Base-by-base conservation (phyloP, 495 filamentous ascomycete genomes). In the Penicillium taxi region DNA sequence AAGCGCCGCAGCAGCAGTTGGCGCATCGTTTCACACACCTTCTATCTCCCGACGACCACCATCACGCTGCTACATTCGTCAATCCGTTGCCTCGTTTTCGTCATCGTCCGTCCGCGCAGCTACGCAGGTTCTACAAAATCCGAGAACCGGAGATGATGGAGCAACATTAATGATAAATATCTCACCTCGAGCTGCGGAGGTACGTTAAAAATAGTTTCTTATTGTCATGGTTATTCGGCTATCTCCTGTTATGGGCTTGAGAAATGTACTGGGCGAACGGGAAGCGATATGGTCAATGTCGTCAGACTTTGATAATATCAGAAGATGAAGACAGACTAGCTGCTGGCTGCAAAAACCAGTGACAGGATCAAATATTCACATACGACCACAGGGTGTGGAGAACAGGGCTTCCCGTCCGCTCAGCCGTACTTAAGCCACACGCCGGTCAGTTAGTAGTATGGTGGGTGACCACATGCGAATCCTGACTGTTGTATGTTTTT, bases 121-220 rank as follows among this genome's bases (percentile, higher is more conserved):
- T 17, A 51, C 59, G 21, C 55, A 56, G 39, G 52, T 64, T 11
- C 27, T 44, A 31, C 61, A 63, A 34, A 67, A 67, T 21, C 61
- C 61, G 41, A 53, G 58, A 43, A 48, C 52, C 34, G 53, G 55
- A 47, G 83, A 88, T 6, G 74, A 86, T 26, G 89, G 89, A n/a
- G 81, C 87, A 25, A 68, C 81, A 25, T 84, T 94, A 76, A 66
- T 63, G 48, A 69, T 96, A 18, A 74, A 77, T 35, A 89, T 96
- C 35, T 91, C 87, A 1, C 73, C 79, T 12, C 73, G 88, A 26
- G 91, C 91, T 16, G 73, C 83, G 20, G 75, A 82, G 58, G 86
- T 90, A 73, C 40, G 74, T 66, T 37, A 1, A 40, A 23, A 42
- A 20, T 35, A 5, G 19, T 32, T 25, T 35, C 30, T 26, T 40